phyloP scores from a whole-genome alignment of 768 basidiomycete species.

The Leccinum pellstonianum region DNA sequence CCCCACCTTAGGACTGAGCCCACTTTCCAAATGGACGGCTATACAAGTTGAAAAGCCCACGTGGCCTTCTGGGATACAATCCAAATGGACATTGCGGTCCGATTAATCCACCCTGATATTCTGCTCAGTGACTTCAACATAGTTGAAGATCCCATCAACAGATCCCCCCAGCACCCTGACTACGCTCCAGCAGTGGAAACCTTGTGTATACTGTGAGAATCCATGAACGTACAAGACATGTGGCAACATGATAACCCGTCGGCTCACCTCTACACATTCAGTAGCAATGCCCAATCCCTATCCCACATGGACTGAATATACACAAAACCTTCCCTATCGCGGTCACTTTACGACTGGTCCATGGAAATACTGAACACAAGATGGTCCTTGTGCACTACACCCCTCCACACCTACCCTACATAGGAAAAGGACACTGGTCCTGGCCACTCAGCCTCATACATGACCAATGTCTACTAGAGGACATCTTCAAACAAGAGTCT shows the following conservation, averaged over 20 bases:
- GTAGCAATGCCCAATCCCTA: neutral
- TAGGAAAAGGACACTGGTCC: neutral
- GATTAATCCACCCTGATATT: slow-evolving; percentile 20
- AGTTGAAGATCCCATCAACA: slow-evolving; percentile 38
- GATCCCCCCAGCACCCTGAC: slow-evolving; percentile 31
- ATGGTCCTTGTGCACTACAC: neutral
- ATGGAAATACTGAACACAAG: neutral
- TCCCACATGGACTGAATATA: slow-evolving; percentile 1
- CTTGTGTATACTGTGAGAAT: too few species aligned
- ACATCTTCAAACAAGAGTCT: too few species aligned
- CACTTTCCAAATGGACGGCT: too few species aligned
- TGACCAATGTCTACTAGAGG: too few species aligned
- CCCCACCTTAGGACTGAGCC: too few species aligned
- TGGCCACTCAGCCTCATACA: neutral
- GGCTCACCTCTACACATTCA: neutral
- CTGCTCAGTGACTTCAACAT: slow-evolving; percentile 45
- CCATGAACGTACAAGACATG: neutral
- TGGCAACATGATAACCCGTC: slow-evolving; percentile 1
- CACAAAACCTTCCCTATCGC: rapidly evolving
- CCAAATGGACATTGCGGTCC: neutral
- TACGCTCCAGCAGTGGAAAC: neutral
- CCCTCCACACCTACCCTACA: neutral
- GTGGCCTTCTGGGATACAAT: slow-evolving; percentile 29
- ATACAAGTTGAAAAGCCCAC: too few species aligned
- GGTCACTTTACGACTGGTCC: neutral